Evolutionary conservation across 805 yeast species (phyloP).

Genomic region (Torulaspora maleeae): DNA sequence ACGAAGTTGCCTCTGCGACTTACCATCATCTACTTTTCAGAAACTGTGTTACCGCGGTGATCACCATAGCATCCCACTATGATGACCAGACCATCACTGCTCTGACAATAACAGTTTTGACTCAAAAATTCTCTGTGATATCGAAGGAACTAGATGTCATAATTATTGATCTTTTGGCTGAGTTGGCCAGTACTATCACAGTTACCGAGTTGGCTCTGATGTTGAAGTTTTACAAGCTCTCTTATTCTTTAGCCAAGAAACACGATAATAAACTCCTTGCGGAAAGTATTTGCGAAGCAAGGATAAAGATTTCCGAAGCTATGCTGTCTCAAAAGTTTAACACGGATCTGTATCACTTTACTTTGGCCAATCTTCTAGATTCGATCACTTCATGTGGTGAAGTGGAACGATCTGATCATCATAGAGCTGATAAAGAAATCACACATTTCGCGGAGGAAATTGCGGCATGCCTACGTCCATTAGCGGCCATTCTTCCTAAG

Average conservation of each 20-base stretch:
- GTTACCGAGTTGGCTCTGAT: conserved; percentile 65
- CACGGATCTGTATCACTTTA: conserved; percentile 47
- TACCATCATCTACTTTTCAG: conserved; percentile 41
- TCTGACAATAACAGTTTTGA: conserved; percentile 72
- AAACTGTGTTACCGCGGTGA: conserved; percentile 65
- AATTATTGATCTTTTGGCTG: conserved; percentile 57
- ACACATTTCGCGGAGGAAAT: conserved; percentile 67
- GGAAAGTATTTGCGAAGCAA: conserved; percentile 46
- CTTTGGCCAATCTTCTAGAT: conserved; percentile 61
- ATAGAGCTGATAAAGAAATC: conserved; percentile 70
- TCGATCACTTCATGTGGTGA: conserved; percentile 76
- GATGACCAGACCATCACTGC: conserved; percentile 69
- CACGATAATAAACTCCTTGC: conserved; percentile 39
- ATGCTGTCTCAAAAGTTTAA: conserved; percentile 28
- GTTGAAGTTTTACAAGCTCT: conserved; percentile 51
- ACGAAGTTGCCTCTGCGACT: conserved; percentile 7
- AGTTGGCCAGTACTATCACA: conserved; percentile 56
- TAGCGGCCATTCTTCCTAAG: conserved; percentile 69
- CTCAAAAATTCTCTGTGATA: conserved; percentile 59
- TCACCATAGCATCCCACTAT: conserved; percentile 60
- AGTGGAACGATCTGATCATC: conserved; percentile 67
- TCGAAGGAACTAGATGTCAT: conserved; percentile 51
- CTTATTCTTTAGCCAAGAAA: conserved; percentile 43
- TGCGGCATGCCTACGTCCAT: conserved; percentile 58
- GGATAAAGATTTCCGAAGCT: conserved; percentile 41